phyloP scores from a whole-genome alignment of 2,329 filamentous ascomycete genomes.

The Penicillium sp. region DNA sequence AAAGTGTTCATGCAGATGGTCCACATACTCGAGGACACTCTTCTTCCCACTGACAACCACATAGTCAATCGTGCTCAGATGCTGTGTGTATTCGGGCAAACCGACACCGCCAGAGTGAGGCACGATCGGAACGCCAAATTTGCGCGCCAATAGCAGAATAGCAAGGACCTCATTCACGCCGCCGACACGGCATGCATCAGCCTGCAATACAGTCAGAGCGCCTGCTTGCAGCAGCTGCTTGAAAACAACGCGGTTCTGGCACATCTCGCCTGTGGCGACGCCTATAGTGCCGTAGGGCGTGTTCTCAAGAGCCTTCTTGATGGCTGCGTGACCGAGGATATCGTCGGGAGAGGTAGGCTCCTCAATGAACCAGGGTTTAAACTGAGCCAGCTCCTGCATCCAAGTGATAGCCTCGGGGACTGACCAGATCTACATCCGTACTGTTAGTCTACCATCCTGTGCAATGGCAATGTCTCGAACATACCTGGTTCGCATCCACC shows the following conservation, averaged over 20 bases:
- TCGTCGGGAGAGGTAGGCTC: conserved; percentile 89
- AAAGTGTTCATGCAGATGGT: conserved; percentile 92
- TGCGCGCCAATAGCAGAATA: conserved; percentile 72
- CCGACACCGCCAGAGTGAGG: conserved; percentile 87
- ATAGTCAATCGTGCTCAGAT: conserved; percentile 88
- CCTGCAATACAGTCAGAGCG: conserved; percentile 82
- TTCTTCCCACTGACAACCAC: conserved; percentile 77
- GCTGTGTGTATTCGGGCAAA: conserved; percentile 88
- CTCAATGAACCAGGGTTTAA: conserved; percentile 84
- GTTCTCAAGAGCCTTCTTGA: conserved; percentile 67
- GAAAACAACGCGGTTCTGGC: conserved; percentile 89
- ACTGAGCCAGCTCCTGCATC: conserved; percentile 76
- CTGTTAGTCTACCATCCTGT: background rate
- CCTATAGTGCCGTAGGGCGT: conserved; percentile 59
- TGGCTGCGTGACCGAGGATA: conserved; percentile 78
- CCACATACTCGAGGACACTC: conserved; percentile 83
- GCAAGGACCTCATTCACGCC: conserved; percentile 89
- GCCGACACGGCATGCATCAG: conserved; percentile 83
- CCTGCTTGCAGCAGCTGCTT: conserved; percentile 79
- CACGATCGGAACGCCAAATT: conserved; percentile 71
- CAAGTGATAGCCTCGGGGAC: conserved; percentile 83
- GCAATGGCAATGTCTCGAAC: conserved; percentile 2
- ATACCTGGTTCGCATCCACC: conserved; percentile 83
- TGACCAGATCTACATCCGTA: conserved; percentile 60
- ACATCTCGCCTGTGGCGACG: conserved; percentile 91